Evolutionary conservation across 495 filamentous ascomycete genomes (phyloP), one percentile per base, ranked within the genome.

Genomic region (Xylaria grammica): DNA sequence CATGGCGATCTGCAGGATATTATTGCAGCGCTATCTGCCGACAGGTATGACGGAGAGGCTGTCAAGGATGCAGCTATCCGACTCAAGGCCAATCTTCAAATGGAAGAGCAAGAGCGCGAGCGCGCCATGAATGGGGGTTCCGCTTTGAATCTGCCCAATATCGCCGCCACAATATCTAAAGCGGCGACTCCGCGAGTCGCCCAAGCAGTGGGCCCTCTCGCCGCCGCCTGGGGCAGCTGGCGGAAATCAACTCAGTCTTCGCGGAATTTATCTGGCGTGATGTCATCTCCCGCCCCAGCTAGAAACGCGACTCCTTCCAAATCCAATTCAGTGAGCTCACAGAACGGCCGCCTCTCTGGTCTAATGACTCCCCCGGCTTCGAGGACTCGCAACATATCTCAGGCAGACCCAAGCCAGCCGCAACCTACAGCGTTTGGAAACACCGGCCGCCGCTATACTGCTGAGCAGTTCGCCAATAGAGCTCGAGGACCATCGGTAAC

Each of bases 91-190:
- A 97, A 95, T 69, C 83, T 99, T 19, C 91, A 98, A 74, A 99
- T 99, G 95, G 93, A 98, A 70, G 91, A 91, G 74, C 92, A 97
- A 71, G 95, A 96, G 74, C 90, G 90, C 20, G 96, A 98, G 70
- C 67, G 80, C 61, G 83, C 82, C 3, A 81, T 84, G 80, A 85
- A 85, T 59, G 84, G 90, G 5, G 81, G 78, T 8, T 82, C 80
- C 6, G 79, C 82, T 17, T 76, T 85, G 59, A 82, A 76, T 64
- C 67, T 84, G 22, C 83, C 82, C 9, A 83, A 83, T 65, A 83
- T 85, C 48, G 83, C 84, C 3, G 81, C 81, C 6, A 80, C 74
- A 30, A 80, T 86, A 55, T 75, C 78, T 45, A 79, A 80, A 46
- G 85, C 92, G 27, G 86, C 90, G 45, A 87, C 92, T 15, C 90